A percentile compares a stretch with the other conserved stretches of the same genome.
These are phyloP conservation scores for Eimeria mitis DNA, from an alignment of 169 alveolate genomes.

Conservation along the genomic window DNA sequence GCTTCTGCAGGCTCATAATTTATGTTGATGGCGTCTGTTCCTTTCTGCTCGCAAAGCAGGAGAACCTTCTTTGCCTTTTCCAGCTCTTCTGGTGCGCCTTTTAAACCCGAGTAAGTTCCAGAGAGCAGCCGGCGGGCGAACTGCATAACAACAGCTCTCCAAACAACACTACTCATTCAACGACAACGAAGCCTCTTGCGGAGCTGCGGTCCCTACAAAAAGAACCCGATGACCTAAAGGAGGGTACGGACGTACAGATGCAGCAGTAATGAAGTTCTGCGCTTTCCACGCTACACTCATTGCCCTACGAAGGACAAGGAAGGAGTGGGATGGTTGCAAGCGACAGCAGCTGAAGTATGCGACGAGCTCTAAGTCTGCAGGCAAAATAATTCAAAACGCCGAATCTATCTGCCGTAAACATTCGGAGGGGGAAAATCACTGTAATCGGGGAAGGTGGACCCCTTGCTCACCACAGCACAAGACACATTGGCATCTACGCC, in stretches of 20 bases:
- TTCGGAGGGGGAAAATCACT: neutral
- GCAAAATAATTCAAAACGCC: neutral
- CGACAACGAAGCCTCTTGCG: too few species aligned
- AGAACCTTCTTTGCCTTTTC: slow-evolving; percentile 85
- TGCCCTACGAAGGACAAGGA: slow-evolving; percentile 86
- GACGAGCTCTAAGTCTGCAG: slow-evolving; percentile 84
- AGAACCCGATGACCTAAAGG: neutral
- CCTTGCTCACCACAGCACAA: neutral
- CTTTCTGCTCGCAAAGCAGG: slow-evolving; percentile 87
- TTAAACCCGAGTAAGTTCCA: slow-evolving; percentile 50
- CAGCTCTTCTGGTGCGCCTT: slow-evolving; percentile 76
- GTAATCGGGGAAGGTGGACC: neutral
- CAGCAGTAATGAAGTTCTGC: slow-evolving; percentile 87
- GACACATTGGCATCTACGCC: neutral
- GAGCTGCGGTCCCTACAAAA: neutral
- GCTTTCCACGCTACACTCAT: slow-evolving; percentile 87
- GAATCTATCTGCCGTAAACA: neutral
- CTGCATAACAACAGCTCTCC: slow-evolving; percentile 41
- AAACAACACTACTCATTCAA: neutral
- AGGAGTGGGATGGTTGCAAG: slow-evolving; percentile 86
- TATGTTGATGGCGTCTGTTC: slow-evolving; percentile 85
- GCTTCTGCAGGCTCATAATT: slow-evolving; percentile 85
- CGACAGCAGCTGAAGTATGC: slow-evolving; percentile 87
- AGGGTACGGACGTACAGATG: slow-evolving; percentile 81
- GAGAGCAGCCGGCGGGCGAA: slow-evolving; percentile 76